Evolutionary conservation across 148 eudicot genomes (phyloP).

Genomic region (Camellia sinensis): DNA sequence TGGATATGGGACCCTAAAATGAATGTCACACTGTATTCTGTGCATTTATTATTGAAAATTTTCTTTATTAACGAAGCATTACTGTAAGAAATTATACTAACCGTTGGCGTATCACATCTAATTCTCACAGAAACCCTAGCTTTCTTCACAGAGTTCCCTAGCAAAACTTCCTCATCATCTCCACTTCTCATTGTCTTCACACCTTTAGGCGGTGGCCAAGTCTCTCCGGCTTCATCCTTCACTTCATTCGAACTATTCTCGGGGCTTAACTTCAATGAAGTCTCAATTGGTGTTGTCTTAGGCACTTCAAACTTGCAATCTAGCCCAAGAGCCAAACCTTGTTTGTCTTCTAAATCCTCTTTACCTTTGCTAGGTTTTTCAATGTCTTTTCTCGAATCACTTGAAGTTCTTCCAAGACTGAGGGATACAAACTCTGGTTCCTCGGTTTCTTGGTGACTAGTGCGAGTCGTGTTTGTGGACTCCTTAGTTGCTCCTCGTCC

Average conservation of each 20-base stretch:
- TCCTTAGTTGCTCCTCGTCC: conserved; percentile 26
- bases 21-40: too few species aligned
- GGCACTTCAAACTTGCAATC: conserved; percentile 38
- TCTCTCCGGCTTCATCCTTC: conserved; percentile 38
- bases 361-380: conserved; percentile 3
- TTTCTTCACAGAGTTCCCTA: conserved; percentile 65
- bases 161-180: conserved; percentile 52
- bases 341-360: conserved; percentile 18
- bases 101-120: conserved; percentile 84
- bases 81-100: conserved; percentile 23
- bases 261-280: conserved; percentile 23
- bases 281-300: too few species aligned
- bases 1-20: too few species aligned
- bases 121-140: conserved; percentile 87
- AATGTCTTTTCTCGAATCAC: conserved; percentile 23
- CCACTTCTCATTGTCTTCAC: conserved; percentile 33
- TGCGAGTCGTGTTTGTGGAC: neutral
- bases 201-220: conserved; percentile 30
- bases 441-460: conserved; percentile 18
- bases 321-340: conserved; percentile 49
- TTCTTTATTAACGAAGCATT: too few species aligned
- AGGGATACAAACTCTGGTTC: conserved; percentile 54
- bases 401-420: conserved; percentile 60
- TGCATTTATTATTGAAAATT: too few species aligned
- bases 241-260: conserved; percentile 44